These are phyloP conservation scores for Phytophthora syringae DNA, from an alignment of 352 stramenopile species.

Conservation along the genomic window DNA sequence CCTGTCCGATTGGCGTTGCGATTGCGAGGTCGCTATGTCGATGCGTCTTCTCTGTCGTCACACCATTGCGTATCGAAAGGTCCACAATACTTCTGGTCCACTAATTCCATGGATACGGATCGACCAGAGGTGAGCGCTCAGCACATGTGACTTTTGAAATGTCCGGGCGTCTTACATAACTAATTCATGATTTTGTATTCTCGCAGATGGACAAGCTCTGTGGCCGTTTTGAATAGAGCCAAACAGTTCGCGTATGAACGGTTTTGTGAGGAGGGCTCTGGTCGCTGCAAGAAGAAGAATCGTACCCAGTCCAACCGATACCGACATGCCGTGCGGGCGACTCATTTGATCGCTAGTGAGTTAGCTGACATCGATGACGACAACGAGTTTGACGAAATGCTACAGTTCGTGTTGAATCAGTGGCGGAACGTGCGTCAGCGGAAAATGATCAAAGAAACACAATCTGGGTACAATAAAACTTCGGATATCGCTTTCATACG, in stretches of 20 bases:
- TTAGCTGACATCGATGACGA: not conserved
- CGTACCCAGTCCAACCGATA: not conserved
- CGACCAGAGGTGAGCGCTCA: slow-evolving; percentile 9
- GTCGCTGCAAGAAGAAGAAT: not conserved
- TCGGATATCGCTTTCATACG: too few relatives aligned
- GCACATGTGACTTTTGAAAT: too few relatives aligned
- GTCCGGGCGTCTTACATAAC: not conserved
- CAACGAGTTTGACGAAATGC: not conserved
- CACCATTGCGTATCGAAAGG: slow-evolving; percentile 20
- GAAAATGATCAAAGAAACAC: too few relatives aligned
- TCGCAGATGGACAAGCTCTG: not conserved
- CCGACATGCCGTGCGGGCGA: not conserved
- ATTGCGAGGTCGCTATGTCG: not conserved
- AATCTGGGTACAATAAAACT: too few relatives aligned
- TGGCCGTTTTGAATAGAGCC: not conserved
- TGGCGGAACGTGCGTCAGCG: not conserved
- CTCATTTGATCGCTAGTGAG: not conserved
- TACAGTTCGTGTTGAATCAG: not conserved
- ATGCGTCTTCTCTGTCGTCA: slow-evolving; percentile 29
- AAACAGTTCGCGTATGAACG: not conserved
- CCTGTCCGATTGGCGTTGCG: not conserved
- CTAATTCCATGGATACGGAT: slow-evolving; percentile 17
- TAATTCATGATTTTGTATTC: not conserved
- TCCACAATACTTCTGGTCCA: not conserved
- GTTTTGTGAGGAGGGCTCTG: not conserved